Evolutionary conservation across 1,139 yeast species (phyloP).

Genomic region (Lodderomyces elongisporus): DNA sequence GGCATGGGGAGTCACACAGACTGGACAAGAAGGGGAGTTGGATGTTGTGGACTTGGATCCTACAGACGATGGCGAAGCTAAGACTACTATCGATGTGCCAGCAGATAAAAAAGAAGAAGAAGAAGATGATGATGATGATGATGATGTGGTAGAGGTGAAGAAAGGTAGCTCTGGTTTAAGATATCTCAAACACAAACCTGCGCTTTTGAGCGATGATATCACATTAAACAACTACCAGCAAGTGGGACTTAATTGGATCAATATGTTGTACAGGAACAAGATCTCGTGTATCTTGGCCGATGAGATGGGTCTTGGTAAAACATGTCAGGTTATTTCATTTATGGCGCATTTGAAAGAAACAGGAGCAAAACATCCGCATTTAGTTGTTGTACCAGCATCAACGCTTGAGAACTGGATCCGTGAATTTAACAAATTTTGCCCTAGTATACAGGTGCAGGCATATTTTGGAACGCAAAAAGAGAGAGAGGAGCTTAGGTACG

Average conservation of each 20-base stretch:
- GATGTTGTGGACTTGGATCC: slow-evolving; percentile 44
- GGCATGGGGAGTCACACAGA: slow-evolving; percentile 78
- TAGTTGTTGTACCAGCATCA: slow-evolving; percentile 92
- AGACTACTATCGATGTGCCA: slow-evolving; percentile 2
- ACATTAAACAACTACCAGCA: slow-evolving; percentile 85
- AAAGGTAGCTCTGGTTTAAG: slow-evolving; percentile 24
- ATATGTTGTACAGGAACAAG: slow-evolving; percentile 67
- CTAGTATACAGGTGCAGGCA: slow-evolving; percentile 75
- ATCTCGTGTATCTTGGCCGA: slow-evolving; percentile 94
- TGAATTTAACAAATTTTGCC: slow-evolving; percentile 88
- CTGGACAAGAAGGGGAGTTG: slow-evolving; percentile 62
- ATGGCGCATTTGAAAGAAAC: slow-evolving; percentile 81
- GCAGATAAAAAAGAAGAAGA: slow-evolving; percentile 16
- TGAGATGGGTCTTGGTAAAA: slow-evolving; percentile 97
- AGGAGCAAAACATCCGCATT: slow-evolving; percentile 90
- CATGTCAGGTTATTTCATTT: slow-evolving; percentile 94
- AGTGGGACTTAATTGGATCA: slow-evolving; percentile 93
- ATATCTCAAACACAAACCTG: slow-evolving; percentile 72
- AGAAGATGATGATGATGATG: slow-evolving; percentile 33
- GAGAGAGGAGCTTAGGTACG: slow-evolving; percentile 77
- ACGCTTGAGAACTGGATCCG: slow-evolving; percentile 97
- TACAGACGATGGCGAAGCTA: slow-evolving; percentile 25
- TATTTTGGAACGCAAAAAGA: slow-evolving; percentile 87
- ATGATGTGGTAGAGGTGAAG: slow-evolving; percentile 20
- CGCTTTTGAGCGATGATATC: slow-evolving; percentile 55